Base-by-base conservation (phyloP, 768 basidiomycete genomes). In the Mycena alexandri region DNA sequence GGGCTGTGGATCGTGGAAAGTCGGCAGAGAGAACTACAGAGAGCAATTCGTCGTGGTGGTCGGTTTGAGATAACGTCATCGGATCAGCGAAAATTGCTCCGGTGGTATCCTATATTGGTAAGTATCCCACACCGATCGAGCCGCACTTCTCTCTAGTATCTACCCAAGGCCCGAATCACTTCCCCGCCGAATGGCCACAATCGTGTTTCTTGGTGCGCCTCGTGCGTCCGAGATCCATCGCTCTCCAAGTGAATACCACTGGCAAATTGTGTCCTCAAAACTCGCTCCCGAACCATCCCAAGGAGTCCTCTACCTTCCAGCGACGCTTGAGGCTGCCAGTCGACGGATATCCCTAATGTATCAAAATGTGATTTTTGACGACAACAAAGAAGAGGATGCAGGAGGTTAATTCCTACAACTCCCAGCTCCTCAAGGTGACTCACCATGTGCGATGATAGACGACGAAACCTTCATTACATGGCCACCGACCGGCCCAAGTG, bases 331-430 rank as follows among this genome's bases (percentile, higher is more conserved):
- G 69, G 89, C 85, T 5, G 91, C 90, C 10, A 91, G 86, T 73
- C 82, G 82, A n/a, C 82, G 90, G 43, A 89, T 94, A 48, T 93
- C 93, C 0, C 63, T 86, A 56, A 76, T 93, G 24, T 94, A 94
- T 72, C 81, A 89, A 72, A 91, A 92, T 61, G 82, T 89, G 33
- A 90, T 92, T n/a, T 93, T 93, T 68, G 79, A 84, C 48, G 84
- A 87, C 17, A 67, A 80, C 34, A 8, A 82, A 83, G 76, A 78
- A 22, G 68, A 73, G 21, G 63, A 65, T 16, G 54, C 70, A 57
- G 63, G 57, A 64, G 59, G 33, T 47, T 46, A n/a, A 53, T 34
- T 53, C n/a, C 47, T 33, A 16, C 38, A 46, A 24, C 19, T 16
- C n/a, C 51, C 17, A 42, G 53, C 24, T 21, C 61, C 53, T 61